Evolutionary conservation across 1,139 yeast species (phyloP).

Genomic region (Kluyveromyces sp.): DNA sequence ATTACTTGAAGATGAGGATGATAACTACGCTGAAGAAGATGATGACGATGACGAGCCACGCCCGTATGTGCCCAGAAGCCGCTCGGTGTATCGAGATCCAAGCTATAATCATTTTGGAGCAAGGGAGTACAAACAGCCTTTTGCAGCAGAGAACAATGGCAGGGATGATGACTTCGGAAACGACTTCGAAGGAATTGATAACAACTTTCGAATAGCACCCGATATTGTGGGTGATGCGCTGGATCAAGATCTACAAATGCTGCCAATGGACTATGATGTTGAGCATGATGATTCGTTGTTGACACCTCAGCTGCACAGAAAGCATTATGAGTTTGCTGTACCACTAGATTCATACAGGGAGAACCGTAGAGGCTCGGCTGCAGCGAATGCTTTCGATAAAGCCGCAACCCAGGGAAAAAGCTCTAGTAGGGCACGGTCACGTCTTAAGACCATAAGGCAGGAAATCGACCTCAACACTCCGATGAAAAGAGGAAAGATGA

Average conservation of each 20-base stretch:
- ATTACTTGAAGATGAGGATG: conserved; percentile 19
- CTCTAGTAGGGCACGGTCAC: conserved; percentile 13
- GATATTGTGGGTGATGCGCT: conserved; percentile 10
- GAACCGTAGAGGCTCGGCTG: conserved; percentile 2
- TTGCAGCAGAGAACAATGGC: conserved; percentile 40
- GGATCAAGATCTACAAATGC: conserved; percentile 15
- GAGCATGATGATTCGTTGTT: conserved; percentile 23
- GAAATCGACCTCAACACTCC: conserved; percentile 32
- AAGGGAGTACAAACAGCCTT: not conserved
- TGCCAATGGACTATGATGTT: conserved; percentile 26
- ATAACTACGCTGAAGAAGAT: conserved; percentile 14
- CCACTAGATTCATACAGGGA: conserved; percentile 26
- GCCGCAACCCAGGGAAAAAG: not conserved
- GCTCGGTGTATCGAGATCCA: not conserved
- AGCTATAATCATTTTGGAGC: not conserved
- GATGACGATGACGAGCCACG: conserved; percentile 7
- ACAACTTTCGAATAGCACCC: conserved; percentile 18
- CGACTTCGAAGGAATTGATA: conserved; percentile 29
- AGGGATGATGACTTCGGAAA: conserved; percentile 54
- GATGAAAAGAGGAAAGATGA: conserved; percentile 37
- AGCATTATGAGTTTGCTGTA: conserved; percentile 19
- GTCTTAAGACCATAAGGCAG: conserved; percentile 29
- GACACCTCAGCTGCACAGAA: conserved; percentile 26
- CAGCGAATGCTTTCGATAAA: not conserved
- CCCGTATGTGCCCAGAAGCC: not conserved